Conservation (phyloP, 2,329 filamentous ascomycete species). For the Aureobasidium sp. region DNA sequence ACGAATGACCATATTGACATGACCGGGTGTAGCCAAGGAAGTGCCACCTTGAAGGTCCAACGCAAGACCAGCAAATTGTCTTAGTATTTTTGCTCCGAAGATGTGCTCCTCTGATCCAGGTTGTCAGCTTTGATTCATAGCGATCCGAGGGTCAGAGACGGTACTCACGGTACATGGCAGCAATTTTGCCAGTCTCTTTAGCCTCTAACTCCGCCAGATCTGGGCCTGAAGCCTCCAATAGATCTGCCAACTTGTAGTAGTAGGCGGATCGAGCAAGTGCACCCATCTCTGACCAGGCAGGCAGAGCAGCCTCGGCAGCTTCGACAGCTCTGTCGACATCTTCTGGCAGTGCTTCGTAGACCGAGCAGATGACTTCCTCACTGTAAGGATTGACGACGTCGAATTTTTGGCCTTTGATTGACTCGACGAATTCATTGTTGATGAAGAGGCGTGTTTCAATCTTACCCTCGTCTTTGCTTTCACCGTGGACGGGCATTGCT, state of each 20-base stretch:
- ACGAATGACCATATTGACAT: constrained; percentile 23
- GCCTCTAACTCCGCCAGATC: constrained; percentile 18
- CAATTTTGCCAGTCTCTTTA: constrained; percentile 7
- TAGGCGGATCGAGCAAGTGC: background rate
- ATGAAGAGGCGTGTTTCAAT: constrained; percentile 12
- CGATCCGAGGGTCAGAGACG: too few relatives aligned
- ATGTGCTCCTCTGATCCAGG: background rate
- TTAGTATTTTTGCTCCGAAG: background rate
- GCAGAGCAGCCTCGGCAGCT: constrained; percentile 61
- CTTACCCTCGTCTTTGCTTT: background rate
- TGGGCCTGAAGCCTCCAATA: constrained; percentile 16
- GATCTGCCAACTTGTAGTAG: constrained; percentile 17
- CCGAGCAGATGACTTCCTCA: constrained; percentile 26
- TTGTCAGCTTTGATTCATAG: background rate
- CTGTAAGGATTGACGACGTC: constrained; percentile 44
- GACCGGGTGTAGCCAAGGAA: constrained; percentile 12
- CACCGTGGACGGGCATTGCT: background rate
- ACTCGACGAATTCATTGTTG: constrained; percentile 13
- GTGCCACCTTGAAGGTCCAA: constrained; percentile 15
- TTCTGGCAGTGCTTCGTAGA: constrained; percentile 34
- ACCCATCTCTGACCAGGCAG: constrained; percentile 24
- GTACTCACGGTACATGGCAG: constrained; percentile 9
- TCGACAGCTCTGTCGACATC: constrained; percentile 64
- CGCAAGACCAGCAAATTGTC: constrained; percentile 17
- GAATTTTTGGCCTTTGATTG: constrained; percentile 33